Evolutionary conservation across 257 asterid species (phyloP).

Genomic region (Jaltomata sinuosa): DNA sequence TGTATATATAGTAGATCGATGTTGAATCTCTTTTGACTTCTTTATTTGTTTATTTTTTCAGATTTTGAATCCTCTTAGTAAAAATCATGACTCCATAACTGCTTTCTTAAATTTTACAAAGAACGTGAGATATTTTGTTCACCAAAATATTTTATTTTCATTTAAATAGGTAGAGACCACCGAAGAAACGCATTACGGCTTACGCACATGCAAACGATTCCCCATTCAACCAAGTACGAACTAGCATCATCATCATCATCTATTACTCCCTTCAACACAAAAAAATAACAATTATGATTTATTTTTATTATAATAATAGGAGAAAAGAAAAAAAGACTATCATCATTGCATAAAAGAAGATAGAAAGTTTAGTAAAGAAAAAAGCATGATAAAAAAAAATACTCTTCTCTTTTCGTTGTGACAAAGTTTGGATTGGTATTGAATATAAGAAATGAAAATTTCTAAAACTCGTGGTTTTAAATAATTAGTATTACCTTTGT

Average conservation of each 20-base stretch:
- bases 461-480: no score
- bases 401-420: not conserved
- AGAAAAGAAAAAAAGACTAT: not conserved
- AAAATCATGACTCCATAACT: no score
- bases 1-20: no score
- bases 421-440: not conserved
- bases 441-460: no score
- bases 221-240: conserved; percentile 18
- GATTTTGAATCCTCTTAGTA: no score
- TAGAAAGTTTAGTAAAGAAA: not conserved
- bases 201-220: conserved; percentile 24
- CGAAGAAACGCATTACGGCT: conserved; percentile 24
- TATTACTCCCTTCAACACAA: not conserved
- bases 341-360: not conserved
- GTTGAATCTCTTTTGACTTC: no score
- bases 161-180: conserved; percentile 15
- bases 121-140: no score
- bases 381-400: not conserved
- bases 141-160: no score
- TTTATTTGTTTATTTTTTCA: no score
- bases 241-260: not conserved
- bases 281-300: not conserved
- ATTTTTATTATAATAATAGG: not conserved
- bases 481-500: no score
- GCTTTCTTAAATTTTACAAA: no score